Evolutionary conservation across 2,329 filamentous ascomycete species (phyloP).

Genomic region (Aspergillus niger): DNA sequence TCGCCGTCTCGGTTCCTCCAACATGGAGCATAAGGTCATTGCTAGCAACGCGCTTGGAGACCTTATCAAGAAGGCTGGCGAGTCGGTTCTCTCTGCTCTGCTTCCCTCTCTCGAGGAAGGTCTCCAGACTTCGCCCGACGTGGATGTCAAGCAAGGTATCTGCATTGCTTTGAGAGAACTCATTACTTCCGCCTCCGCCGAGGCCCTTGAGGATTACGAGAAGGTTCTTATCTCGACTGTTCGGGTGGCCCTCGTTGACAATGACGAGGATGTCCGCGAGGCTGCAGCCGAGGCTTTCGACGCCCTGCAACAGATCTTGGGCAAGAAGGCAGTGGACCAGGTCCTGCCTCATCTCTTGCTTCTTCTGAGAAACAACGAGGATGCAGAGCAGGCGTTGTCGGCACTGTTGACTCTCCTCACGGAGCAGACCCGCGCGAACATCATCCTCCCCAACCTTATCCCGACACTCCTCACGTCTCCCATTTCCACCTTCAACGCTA

Average conservation of each 20-base stretch:
- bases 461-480: constrained; percentile 88
- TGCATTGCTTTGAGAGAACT: constrained; percentile 94
- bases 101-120: constrained; percentile 92
- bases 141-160: constrained; percentile 93
- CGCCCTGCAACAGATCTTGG: constrained; percentile 86
- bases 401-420: constrained; percentile 92
- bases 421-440: constrained; percentile 89
- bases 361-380: constrained; percentile 79
- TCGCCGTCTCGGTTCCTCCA: constrained; percentile 86
- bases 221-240: constrained; percentile 94
- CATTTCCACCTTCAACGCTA: constrained; percentile 92
- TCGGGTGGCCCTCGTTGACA: constrained; percentile 86
- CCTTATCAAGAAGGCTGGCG: constrained; percentile 93
- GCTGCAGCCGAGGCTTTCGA: constrained; percentile 97
- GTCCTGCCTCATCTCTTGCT: constrained; percentile 90
- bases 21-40: constrained; percentile 98
- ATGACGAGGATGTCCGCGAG: constrained; percentile 85
- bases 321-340: constrained; percentile 92
- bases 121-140: constrained; percentile 81
- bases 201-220: constrained; percentile 90
- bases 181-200: constrained; percentile 82
- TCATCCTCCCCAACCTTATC: constrained; percentile 93
- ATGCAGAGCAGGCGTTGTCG: constrained; percentile 88
- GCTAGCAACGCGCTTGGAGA: constrained; percentile 96
- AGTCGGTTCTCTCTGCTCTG: constrained; percentile 83